Evolutionary conservation across 495 filamentous ascomycete species (phyloP), one percentile per base, ranked within the genome.

Genomic region (Tuber brumale): DNA sequence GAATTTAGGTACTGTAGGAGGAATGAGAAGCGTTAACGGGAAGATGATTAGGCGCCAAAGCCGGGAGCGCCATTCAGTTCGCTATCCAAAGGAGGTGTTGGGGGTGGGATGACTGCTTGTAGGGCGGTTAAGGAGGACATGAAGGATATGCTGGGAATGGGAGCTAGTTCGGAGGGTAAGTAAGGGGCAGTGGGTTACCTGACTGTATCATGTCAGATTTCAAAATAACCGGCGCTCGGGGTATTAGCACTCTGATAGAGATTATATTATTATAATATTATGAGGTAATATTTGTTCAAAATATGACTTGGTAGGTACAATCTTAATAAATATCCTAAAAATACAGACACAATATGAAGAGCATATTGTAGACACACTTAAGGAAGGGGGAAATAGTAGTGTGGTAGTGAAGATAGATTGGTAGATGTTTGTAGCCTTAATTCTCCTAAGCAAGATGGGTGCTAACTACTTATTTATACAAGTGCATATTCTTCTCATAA

Each of bases 121-220:
- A 48, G 72, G 27, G 70, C 69, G 69, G 72, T 79, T 41, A 75
- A 74, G 44, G 77, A 75, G 48, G 77, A 76, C 9, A 70, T 72
- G 27, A 74, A 69, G 19, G 48, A 41, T 31, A 70, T 78, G 46
- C 27, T 78, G 37, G 69, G 57, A n/a, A 79, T 31, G 51, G n/a
- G n/a, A 12, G 51, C 51, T 31, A 70, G 7, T 43, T 75, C 21
- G 70, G 72, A 3, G 51, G 70, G 14, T 37, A 43, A 18, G 70
- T 61, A 31, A 61, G 12, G 51, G 51, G n/a, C 12, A 5, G 51
- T 31, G 51, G 12, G 31, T 61, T 61, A 61, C 51, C n/a, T 31
- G 31, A 16, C n/a, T 61, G 12, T 61, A 10, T 31, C 10, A 61
- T 61, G 51, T 31, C 51, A 61, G 27, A 61, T 61, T n/a, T 31